Evolutionary conservation across 2,329 filamentous ascomycete species (phyloP), one percentile per base, ranked within the genome.

Genomic region (Leptographium galeiforme): DNA sequence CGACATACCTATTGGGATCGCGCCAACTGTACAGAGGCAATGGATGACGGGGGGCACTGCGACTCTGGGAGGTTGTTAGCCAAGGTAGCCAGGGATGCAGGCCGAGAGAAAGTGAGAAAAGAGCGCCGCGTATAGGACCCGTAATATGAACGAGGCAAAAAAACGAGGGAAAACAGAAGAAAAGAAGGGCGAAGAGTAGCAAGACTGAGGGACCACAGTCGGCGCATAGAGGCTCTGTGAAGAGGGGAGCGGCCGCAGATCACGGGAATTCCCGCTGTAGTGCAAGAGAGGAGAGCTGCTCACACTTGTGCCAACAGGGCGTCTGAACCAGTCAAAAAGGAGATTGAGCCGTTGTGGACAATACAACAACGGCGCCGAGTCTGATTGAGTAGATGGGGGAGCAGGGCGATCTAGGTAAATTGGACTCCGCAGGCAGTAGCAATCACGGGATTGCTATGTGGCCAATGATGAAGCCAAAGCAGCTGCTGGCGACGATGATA

Each of bases 361-460:
- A 32, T 7, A 19, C 45, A 16, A 16, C 32, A 51, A 44, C 48
- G 38, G 48, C 38, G 39, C 30, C 48, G 48, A 8, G 39, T 51
- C 33, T 51, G 55, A 52, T 56, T 56, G 49, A 51, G 19, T 25
- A 14, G 39, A 41, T 32, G 19, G 18, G n/a, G n/a, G n/a, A 51
- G n/a, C 44, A 18, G 16, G 48, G 32, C 52, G 52, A 46, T n/a
- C 43, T 36, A 44, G 34, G 36, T 14, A 45, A 36, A 47, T 50
- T 41, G 62, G 61, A 58, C 60, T 72, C 70, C 70, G 71, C 71
- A 73, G 71, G 60, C 55, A 58, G 61, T 55, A 56, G 61, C 57
- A 66, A 76, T 79, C 76, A 79, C 74, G 74, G 77, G 76, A 78
- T 68, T 57, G 60, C 56, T n/a, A 47, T 14, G 34, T 14, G 34